These are phyloP conservation scores for Lupinus albus DNA, from an alignment of 306 rosid species.

Conservation along the genomic window DNA sequence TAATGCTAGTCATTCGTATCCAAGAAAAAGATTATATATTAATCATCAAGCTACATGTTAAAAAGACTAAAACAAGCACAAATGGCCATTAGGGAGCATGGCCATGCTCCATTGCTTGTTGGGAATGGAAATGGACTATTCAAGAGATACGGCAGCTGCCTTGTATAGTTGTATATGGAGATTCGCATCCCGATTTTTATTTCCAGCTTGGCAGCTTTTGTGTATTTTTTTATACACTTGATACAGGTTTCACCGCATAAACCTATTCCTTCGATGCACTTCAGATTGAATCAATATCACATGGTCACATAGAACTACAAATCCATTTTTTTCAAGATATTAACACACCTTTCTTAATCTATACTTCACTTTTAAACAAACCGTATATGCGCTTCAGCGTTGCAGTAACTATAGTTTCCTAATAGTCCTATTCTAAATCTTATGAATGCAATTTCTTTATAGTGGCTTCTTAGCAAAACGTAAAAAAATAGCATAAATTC, in stretches of 20 bases:
- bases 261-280: constrained; percentile 1
- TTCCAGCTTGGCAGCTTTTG: neutral
- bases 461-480: neutral
- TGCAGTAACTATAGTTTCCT: neutral
- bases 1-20: neutral
- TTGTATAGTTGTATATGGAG: neutral
- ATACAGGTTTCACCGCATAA: neutral
- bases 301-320: neutral
- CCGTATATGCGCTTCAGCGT: neutral
- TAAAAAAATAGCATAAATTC: neutral
- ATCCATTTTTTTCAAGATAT: neutral
- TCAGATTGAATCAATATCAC: neutral
- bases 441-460: neutral
- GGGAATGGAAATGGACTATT: neutral
- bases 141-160: neutral
- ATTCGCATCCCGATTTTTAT: neutral
- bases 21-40: neutral
- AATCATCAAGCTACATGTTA: neutral
- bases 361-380: neutral
- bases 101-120: neutral
- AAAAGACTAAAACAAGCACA: neutral
- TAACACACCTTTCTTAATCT: neutral
- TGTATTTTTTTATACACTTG: neutral
- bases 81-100: neutral
- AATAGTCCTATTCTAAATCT: neutral